A percentile compares a stretch with the other conserved stretches of the same genome.
Conservation (phyloP, 75 land plant genomes). For the Cupressus sempervirens region DNA sequence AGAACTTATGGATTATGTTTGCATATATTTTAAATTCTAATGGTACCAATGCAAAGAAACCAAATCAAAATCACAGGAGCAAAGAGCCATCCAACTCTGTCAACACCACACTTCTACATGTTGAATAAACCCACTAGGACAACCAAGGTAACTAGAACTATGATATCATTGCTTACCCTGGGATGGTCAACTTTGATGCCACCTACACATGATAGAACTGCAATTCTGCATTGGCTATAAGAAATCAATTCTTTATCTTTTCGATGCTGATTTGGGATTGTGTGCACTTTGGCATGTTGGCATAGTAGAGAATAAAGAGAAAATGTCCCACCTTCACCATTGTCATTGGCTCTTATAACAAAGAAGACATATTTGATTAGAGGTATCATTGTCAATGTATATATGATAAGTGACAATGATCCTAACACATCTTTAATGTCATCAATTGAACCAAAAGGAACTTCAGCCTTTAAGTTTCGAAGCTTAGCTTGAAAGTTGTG, state of each 20-base stretch:
- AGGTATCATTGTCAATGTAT: slow-evolving; percentile 37
- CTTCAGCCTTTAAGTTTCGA: too few species aligned
- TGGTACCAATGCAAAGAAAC: slow-evolving; percentile 53
- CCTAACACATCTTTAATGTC: slow-evolving; percentile 30
- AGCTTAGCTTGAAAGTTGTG: too few species aligned
- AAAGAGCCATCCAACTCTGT: slow-evolving; percentile 57
- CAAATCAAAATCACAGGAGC: slow-evolving; percentile 56
- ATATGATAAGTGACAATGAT: slow-evolving; percentile 36
- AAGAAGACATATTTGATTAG: slow-evolving; percentile 36
- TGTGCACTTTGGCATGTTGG: too few species aligned
- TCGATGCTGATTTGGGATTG: too few species aligned
- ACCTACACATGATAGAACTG: slow-evolving; percentile 83
- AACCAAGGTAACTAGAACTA: slow-evolving; percentile 47
- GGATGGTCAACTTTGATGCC: slow-evolving; percentile 69
- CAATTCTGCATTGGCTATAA: too few species aligned
- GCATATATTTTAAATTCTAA: slow-evolving; percentile 63
- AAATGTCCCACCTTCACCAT: slow-evolving; percentile 60
- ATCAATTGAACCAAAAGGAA: too few species aligned
- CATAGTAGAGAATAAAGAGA: too few species aligned
- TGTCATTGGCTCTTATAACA: slow-evolving; percentile 48
- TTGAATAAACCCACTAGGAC: slow-evolving; percentile 50
- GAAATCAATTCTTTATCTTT: too few species aligned
- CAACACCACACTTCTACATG: slow-evolving; percentile 62
- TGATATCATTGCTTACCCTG: slow-evolving; percentile 36
- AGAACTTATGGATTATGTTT: slow-evolving; percentile 41